Evolutionary conservation across 495 filamentous ascomycete species (phyloP).

Genomic region (Aspergillus nidulans): DNA sequence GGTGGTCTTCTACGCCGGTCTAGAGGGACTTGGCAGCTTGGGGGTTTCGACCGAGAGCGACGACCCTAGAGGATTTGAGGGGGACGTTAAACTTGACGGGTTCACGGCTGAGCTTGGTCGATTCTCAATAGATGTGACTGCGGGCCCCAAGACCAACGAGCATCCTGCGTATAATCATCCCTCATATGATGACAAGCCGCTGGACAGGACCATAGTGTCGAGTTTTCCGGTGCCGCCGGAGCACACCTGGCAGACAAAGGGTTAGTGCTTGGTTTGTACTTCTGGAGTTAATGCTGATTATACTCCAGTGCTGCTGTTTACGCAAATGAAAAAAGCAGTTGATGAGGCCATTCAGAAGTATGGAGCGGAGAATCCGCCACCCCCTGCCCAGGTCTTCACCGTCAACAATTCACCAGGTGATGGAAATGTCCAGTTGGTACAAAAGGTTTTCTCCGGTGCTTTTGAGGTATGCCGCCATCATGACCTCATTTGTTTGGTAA

Average conservation of each 20-base stretch:
- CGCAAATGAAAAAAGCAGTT: constrained; percentile 71
- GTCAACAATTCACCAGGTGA: constrained; percentile 60
- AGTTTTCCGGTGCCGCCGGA: constrained; percentile 64
- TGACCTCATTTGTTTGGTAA: background rate
- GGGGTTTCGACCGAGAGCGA: constrained; percentile 51
- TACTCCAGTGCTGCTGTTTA: constrained; percentile 58
- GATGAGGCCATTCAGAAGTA: constrained; percentile 64
- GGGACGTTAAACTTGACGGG: constrained; percentile 71
- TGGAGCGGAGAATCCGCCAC: constrained; percentile 67
- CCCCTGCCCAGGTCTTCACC: constrained; percentile 81
- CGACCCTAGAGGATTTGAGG: constrained; percentile 57
- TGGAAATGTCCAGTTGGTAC: constrained; percentile 85
- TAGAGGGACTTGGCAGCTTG: constrained; percentile 72
- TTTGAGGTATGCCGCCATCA: constrained; percentile 66
- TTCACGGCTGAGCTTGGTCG: constrained; percentile 71
- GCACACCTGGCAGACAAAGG: constrained; percentile 81
- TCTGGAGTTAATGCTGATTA: constrained; percentile 4
- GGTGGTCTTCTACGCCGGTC: constrained; percentile 71
- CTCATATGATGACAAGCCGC: constrained; percentile 65
- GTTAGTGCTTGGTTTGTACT: constrained; percentile 27
- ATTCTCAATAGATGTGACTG: constrained; percentile 76
- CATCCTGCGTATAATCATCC: constrained; percentile 59
- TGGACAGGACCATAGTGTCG: constrained; percentile 70
- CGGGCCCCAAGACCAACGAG: constrained; percentile 57
- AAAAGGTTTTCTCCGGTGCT: constrained; percentile 85